A percentile compares a stretch with the other conserved stretches of the same genome.
Evolutionary conservation across 768 basidiomycete species (phyloP).

Genomic region (Mycena galopus): DNA sequence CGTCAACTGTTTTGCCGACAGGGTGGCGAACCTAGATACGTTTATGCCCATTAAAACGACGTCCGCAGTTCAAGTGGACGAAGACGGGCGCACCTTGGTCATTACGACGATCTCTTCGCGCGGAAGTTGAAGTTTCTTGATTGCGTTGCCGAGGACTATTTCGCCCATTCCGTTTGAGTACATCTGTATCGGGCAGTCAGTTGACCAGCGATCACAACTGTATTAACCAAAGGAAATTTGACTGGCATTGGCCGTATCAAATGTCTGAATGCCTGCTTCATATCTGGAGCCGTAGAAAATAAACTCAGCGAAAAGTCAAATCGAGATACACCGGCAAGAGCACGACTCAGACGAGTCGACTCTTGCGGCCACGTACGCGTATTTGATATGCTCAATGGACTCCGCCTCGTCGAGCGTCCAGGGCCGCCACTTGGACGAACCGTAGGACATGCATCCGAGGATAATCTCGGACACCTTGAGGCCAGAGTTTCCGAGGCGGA

Average conservation of each 20-base stretch:
- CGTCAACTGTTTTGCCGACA: neutral
- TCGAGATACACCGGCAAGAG: neutral
- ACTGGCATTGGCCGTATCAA: constrained; percentile 66
- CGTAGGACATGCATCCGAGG: constrained; percentile 44
- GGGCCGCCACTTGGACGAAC: constrained; percentile 41
- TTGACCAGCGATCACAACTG: neutral
- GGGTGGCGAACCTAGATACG: neutral
- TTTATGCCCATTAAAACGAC: neutral
- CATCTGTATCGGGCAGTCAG: constrained; percentile 49
- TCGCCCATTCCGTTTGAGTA: constrained; percentile 79
- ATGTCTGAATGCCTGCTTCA: constrained; percentile 72
- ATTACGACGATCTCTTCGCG: constrained; percentile 82
- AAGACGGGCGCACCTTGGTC: constrained; percentile 61
- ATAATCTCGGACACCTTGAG: constrained; percentile 35
- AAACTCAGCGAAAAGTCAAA: neutral
- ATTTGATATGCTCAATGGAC: constrained; percentile 52
- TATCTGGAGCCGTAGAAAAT: constrained; percentile 43
- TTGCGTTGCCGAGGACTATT: constrained; percentile 64
- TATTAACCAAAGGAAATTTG: neutral
- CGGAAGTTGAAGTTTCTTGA: constrained; percentile 58
- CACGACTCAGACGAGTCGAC: neutral
- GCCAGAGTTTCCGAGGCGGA: constrained; percentile 13
- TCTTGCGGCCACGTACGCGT: neutral
- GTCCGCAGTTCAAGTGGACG: no score
- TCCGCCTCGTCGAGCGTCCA: constrained; percentile 55